phyloP scores from a whole-genome alignment of 345 rosid genomes.

The Dovyalis caffra region DNA sequence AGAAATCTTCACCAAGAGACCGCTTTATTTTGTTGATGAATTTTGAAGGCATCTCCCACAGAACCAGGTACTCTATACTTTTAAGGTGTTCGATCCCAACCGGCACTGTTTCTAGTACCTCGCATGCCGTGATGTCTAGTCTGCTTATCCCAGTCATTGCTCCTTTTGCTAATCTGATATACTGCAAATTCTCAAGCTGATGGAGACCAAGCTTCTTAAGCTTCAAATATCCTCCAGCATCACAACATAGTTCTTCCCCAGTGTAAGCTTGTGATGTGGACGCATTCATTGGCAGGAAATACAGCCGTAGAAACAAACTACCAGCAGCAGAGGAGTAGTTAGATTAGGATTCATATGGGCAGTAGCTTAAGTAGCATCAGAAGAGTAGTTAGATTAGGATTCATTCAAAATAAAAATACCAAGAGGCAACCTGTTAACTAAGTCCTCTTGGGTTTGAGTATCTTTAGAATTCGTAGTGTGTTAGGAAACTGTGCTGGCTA shows the following conservation, averaged over 20 bases:
- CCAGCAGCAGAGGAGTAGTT: no score
- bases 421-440: no score
- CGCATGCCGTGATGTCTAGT: conserved; percentile 1
- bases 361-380: no score
- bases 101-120: background rate
- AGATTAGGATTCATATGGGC: no score
- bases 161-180: background rate
- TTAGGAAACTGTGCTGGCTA: no score
- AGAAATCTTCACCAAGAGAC: background rate
- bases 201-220: background rate
- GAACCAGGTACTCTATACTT: background rate
- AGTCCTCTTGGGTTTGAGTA: no score
- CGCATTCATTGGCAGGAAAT: no score
- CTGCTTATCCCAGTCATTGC: conserved; percentile 5
- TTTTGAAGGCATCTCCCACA: conserved; percentile 8
- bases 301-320: no score
- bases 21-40: background rate
- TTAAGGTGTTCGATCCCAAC: conserved; percentile 5
- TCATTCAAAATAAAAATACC: no score
- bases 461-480: no score
- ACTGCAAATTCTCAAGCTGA: background rate
- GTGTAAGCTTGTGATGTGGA: no score
- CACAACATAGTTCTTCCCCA: conserved; percentile 7
- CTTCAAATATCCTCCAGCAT: background rate
- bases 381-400: no score